These are phyloP conservation scores for Suillus sp. DNA, from an alignment of 768 basidiomycete genomes.

Conservation along the genomic window DNA sequence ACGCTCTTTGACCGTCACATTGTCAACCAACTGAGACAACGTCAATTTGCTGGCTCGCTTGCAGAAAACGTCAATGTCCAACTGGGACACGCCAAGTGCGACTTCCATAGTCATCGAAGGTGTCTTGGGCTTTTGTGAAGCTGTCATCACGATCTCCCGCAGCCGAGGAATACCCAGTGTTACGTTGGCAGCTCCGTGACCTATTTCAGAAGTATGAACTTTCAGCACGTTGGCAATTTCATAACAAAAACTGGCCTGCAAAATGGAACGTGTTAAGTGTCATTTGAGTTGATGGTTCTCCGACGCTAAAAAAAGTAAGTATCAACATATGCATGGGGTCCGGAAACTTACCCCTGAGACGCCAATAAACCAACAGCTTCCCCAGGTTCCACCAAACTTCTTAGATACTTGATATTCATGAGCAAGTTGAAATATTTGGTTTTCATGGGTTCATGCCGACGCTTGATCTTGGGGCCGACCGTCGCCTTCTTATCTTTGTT, in stretches of 20 bases:
- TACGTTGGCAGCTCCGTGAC: constrained; percentile 98
- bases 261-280: constrained; percentile 99
- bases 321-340: constrained; percentile 4
- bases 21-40: constrained; percentile 86
- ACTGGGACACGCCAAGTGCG: constrained; percentile 48
- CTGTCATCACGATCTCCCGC: constrained; percentile 99
- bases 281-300: constrained; percentile 99
- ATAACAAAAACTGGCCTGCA: constrained; percentile 61
- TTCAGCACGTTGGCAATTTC: background rate
- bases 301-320: constrained; percentile 59
- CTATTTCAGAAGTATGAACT: constrained; percentile 41
- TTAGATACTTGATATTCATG: constrained; percentile 92
- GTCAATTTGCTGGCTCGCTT: constrained; percentile 85
- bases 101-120: constrained; percentile 94
- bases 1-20: constrained; percentile 77
- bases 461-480: constrained; percentile 41
- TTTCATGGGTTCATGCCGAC: constrained; percentile 48
- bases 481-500: constrained; percentile 43
- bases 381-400: constrained; percentile 92
- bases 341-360: constrained; percentile 81
- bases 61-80: constrained; percentile 77
- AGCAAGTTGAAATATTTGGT: constrained; percentile 70
- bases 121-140: constrained; percentile 92
- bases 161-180: constrained; percentile 98
- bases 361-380: constrained; percentile 98